Evolutionary conservation across 139 green algal species (phyloP), one percentile per base, ranked within the genome.

Genomic region (Chlorella sp.): DNA sequence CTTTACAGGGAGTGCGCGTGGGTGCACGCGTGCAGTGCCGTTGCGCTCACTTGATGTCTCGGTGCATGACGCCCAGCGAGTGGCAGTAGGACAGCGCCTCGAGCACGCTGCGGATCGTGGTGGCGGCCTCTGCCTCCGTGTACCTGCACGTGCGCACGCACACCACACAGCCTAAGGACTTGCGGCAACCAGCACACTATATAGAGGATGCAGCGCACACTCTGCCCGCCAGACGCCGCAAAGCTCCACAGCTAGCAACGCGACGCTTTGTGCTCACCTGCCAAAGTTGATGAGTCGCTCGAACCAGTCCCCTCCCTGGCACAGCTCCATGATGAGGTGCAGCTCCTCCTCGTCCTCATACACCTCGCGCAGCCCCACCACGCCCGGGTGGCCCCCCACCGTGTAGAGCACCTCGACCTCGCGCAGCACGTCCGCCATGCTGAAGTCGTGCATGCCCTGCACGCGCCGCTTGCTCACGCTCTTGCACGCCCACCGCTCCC

Each of bases 21-120:
- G n/a, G n/a, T n/a, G n/a, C n/a, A n/a, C n/a, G n/a, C n/a, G n/a
- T n/a, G n/a, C n/a, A n/a, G n/a, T 55, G 42, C 42, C 42, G 10
- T 55, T 70, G 64, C 64, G 78, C 78, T 17, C 72, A 73, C 74
- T 84, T 79, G 55, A 79, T 64, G 59, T 74, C 73, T 33, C 71
- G 63, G 71, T 84, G 79, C 66, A 84, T 49, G 1, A 84, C 74
- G 4, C 79, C 79, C 49, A 84, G 66, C 24, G 70, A 74, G 67
- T 84, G 79, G 71, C 74, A 81, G 67, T 84, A 84, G 20, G 67
- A 64, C 62, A 84, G 71, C 1, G 67, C 64, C 62, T 84, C 67
- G 35, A 81, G 71, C 33, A 84, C 49, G 31, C 59, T 69, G 4
- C 71, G 67, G 23, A 78, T n/a, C 14, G 35, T 30, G 1, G 17